Conservation (phyloP, 208 protist genomes). For the Crithidia thermophila region DNA sequence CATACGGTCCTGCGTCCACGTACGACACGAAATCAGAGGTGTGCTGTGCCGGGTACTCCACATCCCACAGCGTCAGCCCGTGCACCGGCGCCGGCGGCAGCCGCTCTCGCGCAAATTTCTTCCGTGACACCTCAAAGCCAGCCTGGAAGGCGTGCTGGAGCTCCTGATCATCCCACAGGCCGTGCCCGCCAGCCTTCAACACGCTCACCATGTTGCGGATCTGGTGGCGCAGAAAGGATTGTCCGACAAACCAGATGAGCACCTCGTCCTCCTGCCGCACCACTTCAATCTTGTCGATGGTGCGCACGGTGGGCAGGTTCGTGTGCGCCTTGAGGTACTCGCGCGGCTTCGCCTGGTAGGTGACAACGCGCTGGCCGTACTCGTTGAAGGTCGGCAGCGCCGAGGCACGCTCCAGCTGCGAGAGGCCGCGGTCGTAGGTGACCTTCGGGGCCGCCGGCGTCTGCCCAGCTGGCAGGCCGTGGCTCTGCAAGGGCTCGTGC, state of each 20-base stretch:
- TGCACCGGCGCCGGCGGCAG: slow-evolving; percentile 76
- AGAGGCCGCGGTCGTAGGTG: slow-evolving; percentile 54
- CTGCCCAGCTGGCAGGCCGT: slow-evolving; percentile 33
- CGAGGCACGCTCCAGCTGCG: slow-evolving; percentile 65
- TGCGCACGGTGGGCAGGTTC: slow-evolving; percentile 84
- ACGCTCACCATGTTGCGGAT: slow-evolving; percentile 90
- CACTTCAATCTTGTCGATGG: slow-evolving; percentile 80
- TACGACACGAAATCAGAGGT: slow-evolving; percentile 64
- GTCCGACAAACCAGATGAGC: slow-evolving; percentile 84
- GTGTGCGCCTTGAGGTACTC: slow-evolving; percentile 71
- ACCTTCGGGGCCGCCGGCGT: slow-evolving; percentile 63
- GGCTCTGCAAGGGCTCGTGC: slow-evolving; percentile 47
- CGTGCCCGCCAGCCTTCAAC: slow-evolving; percentile 75
- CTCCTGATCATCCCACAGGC: slow-evolving; percentile 85
- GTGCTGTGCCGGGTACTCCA: slow-evolving; percentile 77
- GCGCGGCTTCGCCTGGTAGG: slow-evolving; percentile 58
- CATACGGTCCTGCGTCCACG: slow-evolving; percentile 80
- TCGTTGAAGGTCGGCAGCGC: slow-evolving; percentile 87
- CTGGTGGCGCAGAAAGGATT: slow-evolving; percentile 87
- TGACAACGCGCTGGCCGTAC: slow-evolving; percentile 72
- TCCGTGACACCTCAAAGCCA: slow-evolving; percentile 80
- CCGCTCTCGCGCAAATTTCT: slow-evolving; percentile 66
- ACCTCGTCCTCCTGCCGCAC: slow-evolving; percentile 91
- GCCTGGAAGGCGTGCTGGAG: slow-evolving; percentile 69
- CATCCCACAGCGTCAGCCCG: slow-evolving; percentile 88